Conservation (phyloP, 768 basidiomycete species). For the Leucocoprinus birnbaumii region DNA sequence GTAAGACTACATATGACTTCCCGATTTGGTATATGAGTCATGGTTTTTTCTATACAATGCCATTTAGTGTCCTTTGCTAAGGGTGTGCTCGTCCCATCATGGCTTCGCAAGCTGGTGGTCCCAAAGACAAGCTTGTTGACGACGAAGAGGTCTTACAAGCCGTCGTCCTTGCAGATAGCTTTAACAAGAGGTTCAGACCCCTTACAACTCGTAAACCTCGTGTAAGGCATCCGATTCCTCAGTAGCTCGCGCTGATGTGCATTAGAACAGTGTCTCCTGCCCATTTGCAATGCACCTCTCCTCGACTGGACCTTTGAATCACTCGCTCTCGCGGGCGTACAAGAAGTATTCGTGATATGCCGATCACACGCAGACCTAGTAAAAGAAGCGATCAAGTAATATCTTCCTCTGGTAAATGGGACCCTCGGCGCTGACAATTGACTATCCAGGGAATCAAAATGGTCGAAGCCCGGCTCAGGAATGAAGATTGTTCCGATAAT, state of each 20-base stretch:
- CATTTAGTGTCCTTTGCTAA: background rate
- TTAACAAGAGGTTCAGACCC: conserved; percentile 90
- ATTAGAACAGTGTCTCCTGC: conserved; percentile 73
- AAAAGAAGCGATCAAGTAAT: conserved; percentile 81
- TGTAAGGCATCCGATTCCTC: conserved; percentile 40
- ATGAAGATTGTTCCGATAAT: conserved; percentile 84
- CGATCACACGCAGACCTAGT: conserved; percentile 87
- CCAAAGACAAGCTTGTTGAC: conserved; percentile 63
- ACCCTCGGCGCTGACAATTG: conserved; percentile 11
- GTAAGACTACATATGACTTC: conserved; percentile 19
- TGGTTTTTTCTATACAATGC: conserved; percentile 3
- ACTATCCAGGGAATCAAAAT: conserved; percentile 67
- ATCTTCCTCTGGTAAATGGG: conserved; percentile 14
- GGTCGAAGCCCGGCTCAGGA: conserved; percentile 76
- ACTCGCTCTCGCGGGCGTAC: conserved; percentile 90
- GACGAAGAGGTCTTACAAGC: conserved; percentile 89
- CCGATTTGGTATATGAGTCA: conserved; percentile 25
- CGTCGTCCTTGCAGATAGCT: conserved; percentile 93
- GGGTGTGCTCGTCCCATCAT: conserved; percentile 31
- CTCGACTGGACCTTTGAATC: conserved; percentile 97
- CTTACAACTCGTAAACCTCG: conserved; percentile 86
- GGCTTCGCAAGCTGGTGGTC: conserved; percentile 57
- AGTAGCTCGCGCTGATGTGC: conserved; percentile 15
- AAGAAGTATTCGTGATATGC: conserved; percentile 95
- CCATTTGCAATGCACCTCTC: conserved; percentile 90